Evolutionary conservation across 208 protist species (phyloP).

Genomic region (Leishmania tarentolae): DNA sequence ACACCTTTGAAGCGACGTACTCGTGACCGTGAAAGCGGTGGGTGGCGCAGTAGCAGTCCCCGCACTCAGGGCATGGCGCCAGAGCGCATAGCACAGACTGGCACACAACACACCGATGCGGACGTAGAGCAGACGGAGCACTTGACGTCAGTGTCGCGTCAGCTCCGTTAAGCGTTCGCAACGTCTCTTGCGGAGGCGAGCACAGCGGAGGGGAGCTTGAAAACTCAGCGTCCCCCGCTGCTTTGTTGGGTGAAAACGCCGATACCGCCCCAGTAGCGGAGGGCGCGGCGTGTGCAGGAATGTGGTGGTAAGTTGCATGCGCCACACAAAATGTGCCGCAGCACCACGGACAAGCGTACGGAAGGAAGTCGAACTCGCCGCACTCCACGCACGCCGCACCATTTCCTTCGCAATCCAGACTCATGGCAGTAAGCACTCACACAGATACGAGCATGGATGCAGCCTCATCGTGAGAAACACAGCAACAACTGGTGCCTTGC

Average conservation of each 20-base stretch:
- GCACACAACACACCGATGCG: slow-evolving; percentile 37
- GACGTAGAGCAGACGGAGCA: neutral
- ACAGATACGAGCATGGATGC: neutral
- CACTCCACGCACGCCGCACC: slow-evolving; percentile 65
- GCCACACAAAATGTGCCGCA: slow-evolving; percentile 52
- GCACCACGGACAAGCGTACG: slow-evolving; percentile 57
- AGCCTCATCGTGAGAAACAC: neutral
- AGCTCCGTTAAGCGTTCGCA: neutral
- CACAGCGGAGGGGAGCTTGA: slow-evolving; percentile 8
- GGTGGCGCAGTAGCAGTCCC: slow-evolving; percentile 44
- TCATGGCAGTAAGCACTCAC: slow-evolving; percentile 34
- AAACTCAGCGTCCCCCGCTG: slow-evolving; percentile 1
- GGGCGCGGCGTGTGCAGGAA: slow-evolving; percentile 10
- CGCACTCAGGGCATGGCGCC: slow-evolving; percentile 45
- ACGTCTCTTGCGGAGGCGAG: slow-evolving; percentile 1
- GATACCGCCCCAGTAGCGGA: neutral
- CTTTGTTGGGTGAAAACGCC: neutral
- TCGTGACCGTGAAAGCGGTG: slow-evolving; percentile 75
- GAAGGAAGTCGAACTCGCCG: slow-evolving; percentile 76
- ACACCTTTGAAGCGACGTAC: neutral
- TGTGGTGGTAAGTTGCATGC: slow-evolving; percentile 52
- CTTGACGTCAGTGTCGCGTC: neutral
- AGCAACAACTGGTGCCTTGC: neutral
- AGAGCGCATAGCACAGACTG: slow-evolving; percentile 41
- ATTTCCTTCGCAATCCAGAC: slow-evolving; percentile 58